Evolutionary conservation across 352 stramenopile genomes (phyloP).

Genomic region (Phytophthora multivora): DNA sequence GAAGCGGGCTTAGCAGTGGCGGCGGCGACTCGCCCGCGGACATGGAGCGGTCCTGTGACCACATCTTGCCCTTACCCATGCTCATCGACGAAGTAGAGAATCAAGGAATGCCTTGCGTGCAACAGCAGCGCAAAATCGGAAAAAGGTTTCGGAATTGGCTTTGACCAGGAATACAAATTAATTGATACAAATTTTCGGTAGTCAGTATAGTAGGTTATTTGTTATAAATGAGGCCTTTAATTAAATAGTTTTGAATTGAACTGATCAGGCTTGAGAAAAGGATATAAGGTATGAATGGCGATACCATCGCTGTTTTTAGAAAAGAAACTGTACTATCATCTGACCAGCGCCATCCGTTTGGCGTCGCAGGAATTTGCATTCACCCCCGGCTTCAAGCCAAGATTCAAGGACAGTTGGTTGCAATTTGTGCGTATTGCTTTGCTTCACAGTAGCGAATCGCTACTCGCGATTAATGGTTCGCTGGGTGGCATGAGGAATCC

Average conservation of each 20-base stretch:
- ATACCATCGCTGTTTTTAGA: neutral
- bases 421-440: too few relatives aligned
- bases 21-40: constrained; percentile 43
- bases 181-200: neutral
- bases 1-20: constrained; percentile 71
- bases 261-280: neutral
- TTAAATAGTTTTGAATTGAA: too few relatives aligned
- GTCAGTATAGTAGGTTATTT: neutral
- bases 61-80: constrained; percentile 50
- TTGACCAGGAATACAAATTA: too few relatives aligned
- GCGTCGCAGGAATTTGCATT: constrained; percentile 25
- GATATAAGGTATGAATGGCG: neutral
- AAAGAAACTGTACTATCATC: constrained; percentile 1
- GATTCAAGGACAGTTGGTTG: neutral
- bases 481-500: neutral
- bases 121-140: constrained; percentile 15
- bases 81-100: constrained; percentile 18
- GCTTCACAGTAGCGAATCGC: too few relatives aligned
- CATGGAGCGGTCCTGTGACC: constrained; percentile 58
- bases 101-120: constrained; percentile 4
- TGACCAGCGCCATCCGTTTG: constrained; percentile 26
- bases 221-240: too few relatives aligned
- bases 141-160: too few relatives aligned
- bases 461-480: neutral
- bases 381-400: constrained; percentile 6